phyloP scores from a whole-genome alignment of 352 stramenopile genomes.

The Phytophthora quininea region DNA sequence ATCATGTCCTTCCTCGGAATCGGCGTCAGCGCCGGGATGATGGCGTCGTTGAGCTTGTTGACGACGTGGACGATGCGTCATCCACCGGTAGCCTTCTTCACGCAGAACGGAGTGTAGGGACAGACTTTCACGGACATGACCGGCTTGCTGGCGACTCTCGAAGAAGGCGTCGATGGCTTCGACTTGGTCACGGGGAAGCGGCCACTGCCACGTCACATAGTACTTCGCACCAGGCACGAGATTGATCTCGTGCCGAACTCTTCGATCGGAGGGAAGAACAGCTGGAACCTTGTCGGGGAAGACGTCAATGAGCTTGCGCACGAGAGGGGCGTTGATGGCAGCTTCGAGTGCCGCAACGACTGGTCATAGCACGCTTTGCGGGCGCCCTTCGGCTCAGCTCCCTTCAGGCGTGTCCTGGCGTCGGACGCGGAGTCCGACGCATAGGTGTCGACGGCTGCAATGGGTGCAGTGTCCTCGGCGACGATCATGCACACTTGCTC shows the following conservation, averaged over 20 bases:
- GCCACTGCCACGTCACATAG: constrained; percentile 25
- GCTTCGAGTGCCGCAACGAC: neutral
- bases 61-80: constrained; percentile 38
- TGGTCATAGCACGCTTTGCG: constrained; percentile 1
- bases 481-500: neutral
- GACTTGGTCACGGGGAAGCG: constrained; percentile 24
- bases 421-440: neutral
- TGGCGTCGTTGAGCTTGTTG: constrained; percentile 37
- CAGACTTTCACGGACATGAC: constrained; percentile 4
- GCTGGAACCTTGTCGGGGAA: constrained; percentile 26
- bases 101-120: constrained; percentile 4
- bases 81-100: constrained; percentile 5
- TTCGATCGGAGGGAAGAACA: constrained; percentile 13
- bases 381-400: neutral
- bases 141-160: neutral
- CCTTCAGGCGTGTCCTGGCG: neutral
- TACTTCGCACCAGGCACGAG: constrained; percentile 9
- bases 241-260: constrained; percentile 20
- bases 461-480: neutral
- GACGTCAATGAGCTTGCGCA: constrained; percentile 19
- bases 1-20: constrained; percentile 33
- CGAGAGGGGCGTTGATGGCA: constrained; percentile 2
- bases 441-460: neutral
- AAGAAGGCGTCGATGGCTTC: constrained; percentile 29
- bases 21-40: constrained; percentile 27